These are phyloP conservation scores for Solanum corneliomulleri DNA, from an alignment of 257 asterid species.

Conservation along the genomic window DNA sequence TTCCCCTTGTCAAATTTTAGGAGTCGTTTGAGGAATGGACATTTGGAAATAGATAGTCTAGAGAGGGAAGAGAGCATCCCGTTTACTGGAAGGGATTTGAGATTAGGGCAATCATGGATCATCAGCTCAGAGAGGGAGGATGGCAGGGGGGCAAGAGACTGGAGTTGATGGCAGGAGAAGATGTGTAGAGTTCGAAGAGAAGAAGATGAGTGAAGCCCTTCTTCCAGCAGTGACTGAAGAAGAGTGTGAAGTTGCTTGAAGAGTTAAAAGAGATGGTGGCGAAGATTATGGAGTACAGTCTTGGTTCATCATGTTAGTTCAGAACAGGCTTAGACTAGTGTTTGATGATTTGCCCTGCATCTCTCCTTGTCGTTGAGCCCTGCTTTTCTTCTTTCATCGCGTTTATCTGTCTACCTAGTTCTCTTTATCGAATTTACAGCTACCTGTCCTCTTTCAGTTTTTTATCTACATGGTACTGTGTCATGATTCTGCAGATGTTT, in stretches of 20 bases:
- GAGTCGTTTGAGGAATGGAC: no score
- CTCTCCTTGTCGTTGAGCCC: background rate
- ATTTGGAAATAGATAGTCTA: rapidly evolving
- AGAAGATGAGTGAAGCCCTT: no score
- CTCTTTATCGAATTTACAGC: background rate
- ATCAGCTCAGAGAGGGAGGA: no score
- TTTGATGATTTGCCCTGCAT: background rate
- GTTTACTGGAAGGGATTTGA: no score
- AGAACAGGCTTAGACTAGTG: background rate
- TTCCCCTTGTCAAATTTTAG: no score
- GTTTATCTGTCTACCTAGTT: background rate
- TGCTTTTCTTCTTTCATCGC: no score
- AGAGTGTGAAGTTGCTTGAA: slow-evolving; percentile 5
- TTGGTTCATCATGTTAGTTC: background rate
- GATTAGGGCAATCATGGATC: no score
- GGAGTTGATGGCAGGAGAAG: no score
- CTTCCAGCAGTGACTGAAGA: no score
- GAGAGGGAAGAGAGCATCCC: no score
- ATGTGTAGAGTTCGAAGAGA: no score
- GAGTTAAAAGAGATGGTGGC: slow-evolving; percentile 3
- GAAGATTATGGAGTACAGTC: background rate
- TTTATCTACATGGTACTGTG: background rate
- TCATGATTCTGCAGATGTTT: background rate
- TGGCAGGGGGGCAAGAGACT: no score
- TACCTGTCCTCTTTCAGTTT: background rate